Evolutionary conservation across 2,329 filamentous ascomycete species (phyloP), one percentile per base, ranked within the genome.

Genomic region (Epichloe typhina): DNA sequence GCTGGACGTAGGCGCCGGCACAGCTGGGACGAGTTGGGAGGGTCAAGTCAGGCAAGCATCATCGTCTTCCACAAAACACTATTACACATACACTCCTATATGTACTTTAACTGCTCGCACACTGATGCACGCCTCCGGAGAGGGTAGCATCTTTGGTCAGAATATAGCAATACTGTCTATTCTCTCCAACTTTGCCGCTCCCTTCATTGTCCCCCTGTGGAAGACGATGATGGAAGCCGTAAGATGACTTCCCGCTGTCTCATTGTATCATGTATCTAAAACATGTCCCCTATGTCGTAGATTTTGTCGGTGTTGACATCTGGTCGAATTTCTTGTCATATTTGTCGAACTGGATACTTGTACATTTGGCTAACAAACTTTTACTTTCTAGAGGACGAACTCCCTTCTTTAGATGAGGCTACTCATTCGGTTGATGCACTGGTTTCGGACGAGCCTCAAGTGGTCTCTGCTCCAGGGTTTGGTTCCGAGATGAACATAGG

Each of bases 401-500:
- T 80, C n/a, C 70, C 72, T 52, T 76, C 74, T 9, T 69, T 83
- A 44, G 79, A 82, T 54, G 80, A 83, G 56, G 81, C 75, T 12
- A 74, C 72, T 3, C 72, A 72, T 42, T 82, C 77, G n/a, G 78
- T 87, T 40, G 83, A 86, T 62, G 81, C 81, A 3, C 68, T 87
- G 4, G 83, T 87, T 12, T 78, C 81, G 21, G 83, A 87, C 59
- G 69, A 77, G n/a, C 53, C 57, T 9, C 58, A 56, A 31, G 55
- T 53, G 17, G 46, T 53, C 9, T 52, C 54, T 49, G 48, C 38
- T 55, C 53, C 31, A 8, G 35, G 26, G 4, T 26, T 26, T n/a
- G 42, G 19, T 23, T 40, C 42, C 5, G 47, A 48, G 2, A 40
- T 54, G 41, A 55, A 55, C 13, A 54, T 50, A 19, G 53, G 54